These are phyloP conservation scores for Prototheca stagnorum DNA, from an alignment of 163 green algal genomes.

Conservation along the genomic window DNA sequence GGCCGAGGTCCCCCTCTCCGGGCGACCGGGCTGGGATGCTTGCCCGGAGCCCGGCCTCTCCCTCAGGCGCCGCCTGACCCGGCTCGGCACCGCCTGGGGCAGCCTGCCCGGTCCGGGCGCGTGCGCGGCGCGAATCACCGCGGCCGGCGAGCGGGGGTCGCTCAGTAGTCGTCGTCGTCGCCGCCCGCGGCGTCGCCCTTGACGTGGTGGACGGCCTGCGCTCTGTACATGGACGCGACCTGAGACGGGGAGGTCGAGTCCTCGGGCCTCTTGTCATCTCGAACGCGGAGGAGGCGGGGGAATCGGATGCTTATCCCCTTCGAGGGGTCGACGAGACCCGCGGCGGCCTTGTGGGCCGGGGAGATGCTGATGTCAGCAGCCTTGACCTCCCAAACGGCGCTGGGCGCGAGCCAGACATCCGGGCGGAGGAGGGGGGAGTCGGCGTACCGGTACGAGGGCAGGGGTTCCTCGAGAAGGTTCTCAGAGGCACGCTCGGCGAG, in stretches of 20 bases:
- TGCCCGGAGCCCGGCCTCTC: too few relatives aligned
- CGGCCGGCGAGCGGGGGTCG: too few relatives aligned
- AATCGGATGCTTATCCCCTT: slow-evolving; percentile 87
- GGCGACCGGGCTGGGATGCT: too few relatives aligned
- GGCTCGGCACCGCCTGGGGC: too few relatives aligned
- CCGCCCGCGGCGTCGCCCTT: slow-evolving; percentile 6
- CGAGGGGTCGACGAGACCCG: slow-evolving; percentile 59
- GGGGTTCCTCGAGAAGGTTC: slow-evolving; percentile 36
- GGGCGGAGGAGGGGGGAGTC: slow-evolving; percentile 57
- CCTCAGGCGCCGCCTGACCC: too few relatives aligned
- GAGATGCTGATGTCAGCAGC: slow-evolving; percentile 87
- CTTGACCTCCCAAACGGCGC: slow-evolving; percentile 93
- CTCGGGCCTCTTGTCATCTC: slow-evolving; percentile 87
- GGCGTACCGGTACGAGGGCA: slow-evolving; percentile 48
- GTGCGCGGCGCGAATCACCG: too few relatives aligned
- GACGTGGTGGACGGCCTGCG: slow-evolving; percentile 36
- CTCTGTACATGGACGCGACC: slow-evolving; percentile 68
- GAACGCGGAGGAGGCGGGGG: slow-evolving; percentile 64
- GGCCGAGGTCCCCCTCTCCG: too few relatives aligned
- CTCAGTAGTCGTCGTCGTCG: slow-evolving; percentile 18
- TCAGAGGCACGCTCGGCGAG: slow-evolving; percentile 47
- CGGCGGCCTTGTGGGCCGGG: slow-evolving; percentile 73
- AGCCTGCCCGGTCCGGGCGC: too few relatives aligned
- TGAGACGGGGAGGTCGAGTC: slow-evolving; percentile 71
- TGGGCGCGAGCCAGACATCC: slow-evolving; percentile 86